phyloP scores from a whole-genome alignment of 371 early-diverging fungal species.

The Antonospora locustae region DNA sequence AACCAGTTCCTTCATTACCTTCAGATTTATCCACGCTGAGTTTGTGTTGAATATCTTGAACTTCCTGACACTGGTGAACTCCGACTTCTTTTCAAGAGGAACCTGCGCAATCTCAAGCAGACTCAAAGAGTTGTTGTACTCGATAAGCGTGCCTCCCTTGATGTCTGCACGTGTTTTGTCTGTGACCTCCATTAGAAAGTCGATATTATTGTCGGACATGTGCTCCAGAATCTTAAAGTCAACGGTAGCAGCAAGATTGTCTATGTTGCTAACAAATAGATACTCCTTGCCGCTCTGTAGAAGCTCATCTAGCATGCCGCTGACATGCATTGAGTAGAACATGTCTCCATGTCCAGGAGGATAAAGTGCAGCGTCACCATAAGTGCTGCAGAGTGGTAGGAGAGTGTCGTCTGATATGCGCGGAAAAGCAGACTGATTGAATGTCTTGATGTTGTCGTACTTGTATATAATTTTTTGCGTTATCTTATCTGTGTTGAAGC shows the following conservation, averaged over 20 bases:
- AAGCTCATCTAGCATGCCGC: conserved; percentile 81
- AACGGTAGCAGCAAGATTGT: conserved; percentile 93
- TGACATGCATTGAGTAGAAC: conserved; percentile 77
- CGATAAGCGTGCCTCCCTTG: conserved; percentile 96
- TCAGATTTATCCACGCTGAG: conserved; percentile 86
- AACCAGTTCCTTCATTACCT: conserved; percentile 79
- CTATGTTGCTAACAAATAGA: conserved; percentile 94
- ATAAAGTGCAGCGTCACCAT: conserved; percentile 61
- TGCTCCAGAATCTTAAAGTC: conserved; percentile 78
- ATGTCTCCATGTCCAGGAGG: conserved; percentile 99
- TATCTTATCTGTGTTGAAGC: conserved; percentile 92
- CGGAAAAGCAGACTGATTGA: conserved; percentile 88
- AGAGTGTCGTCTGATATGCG: conserved; percentile 80
- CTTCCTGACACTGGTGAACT: conserved; percentile 95
- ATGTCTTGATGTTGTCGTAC: conserved; percentile 77
- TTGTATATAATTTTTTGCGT: conserved; percentile 86
- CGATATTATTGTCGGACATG: conserved; percentile 69
- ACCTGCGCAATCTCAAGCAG: conserved; percentile 97
- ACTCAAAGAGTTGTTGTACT: conserved; percentile 79
- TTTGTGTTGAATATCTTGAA: conserved; percentile 99
- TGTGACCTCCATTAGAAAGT: conserved; percentile 96
- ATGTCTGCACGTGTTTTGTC: conserved; percentile 97
- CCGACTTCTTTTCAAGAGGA: conserved; percentile 74
- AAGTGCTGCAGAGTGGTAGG: conserved; percentile 64
- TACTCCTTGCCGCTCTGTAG: conserved; percentile 89